These are phyloP conservation scores for Myriosclerotinia scirpicola DNA, from an alignment of 2,329 filamentous ascomycete genomes.

Conservation along the genomic window DNA sequence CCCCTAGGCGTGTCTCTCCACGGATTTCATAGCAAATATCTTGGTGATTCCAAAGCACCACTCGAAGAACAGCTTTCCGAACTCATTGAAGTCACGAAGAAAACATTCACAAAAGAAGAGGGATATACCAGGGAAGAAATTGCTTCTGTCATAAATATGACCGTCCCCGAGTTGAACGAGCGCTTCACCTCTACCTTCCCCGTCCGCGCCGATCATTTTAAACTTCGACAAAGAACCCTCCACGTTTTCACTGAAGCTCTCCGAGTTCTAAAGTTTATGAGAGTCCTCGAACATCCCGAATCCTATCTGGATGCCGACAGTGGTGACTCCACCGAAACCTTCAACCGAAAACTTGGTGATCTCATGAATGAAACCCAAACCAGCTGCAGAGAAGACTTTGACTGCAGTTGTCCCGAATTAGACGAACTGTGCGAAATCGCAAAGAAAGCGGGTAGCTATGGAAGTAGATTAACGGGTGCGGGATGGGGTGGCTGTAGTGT, in stretches of 20 bases:
- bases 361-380: constrained; percentile 88
- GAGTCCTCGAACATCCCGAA: constrained; percentile 62
- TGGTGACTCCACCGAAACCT: constrained; percentile 51
- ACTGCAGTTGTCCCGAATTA: constrained; percentile 91
- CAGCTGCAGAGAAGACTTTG: constrained; percentile 82
- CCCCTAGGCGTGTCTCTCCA: constrained; percentile 81
- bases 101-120: constrained; percentile 72
- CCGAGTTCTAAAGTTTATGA: constrained; percentile 80
- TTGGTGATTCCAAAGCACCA: constrained; percentile 47
- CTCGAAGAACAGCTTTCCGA: constrained; percentile 67
- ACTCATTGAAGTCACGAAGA: constrained; percentile 67
- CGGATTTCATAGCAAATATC: constrained; percentile 84
- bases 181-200: constrained; percentile 86
- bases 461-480: constrained; percentile 84
- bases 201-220: constrained; percentile 83
- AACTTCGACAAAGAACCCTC: constrained; percentile 79
- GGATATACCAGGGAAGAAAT: constrained; percentile 91
- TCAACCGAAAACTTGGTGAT: constrained; percentile 70
- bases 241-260: constrained; percentile 91
- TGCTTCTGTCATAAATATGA: constrained; percentile 66
- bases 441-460: constrained; percentile 74
- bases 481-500: constrained; percentile 98
- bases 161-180: constrained; percentile 68
- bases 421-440: constrained; percentile 85
- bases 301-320: constrained; percentile 37